Evolutionary conservation across 2,329 filamentous ascomycete species (phyloP).

Genomic region (Fusarium kyushuense): DNA sequence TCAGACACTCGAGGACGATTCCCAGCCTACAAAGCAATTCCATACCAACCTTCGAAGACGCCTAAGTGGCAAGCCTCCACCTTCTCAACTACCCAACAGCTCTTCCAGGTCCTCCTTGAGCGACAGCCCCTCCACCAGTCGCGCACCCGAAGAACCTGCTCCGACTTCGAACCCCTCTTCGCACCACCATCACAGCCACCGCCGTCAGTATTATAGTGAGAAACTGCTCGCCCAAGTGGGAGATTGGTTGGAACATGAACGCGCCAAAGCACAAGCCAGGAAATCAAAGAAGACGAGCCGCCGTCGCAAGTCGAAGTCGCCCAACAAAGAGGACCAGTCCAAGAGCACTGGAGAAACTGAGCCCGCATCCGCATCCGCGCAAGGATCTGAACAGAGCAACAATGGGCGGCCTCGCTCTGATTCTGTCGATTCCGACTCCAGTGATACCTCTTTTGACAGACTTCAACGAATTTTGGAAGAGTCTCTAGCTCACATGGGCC

Average conservation of each 20-base stretch:
- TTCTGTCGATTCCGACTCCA: constrained; percentile 75
- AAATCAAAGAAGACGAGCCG: constrained; percentile 55
- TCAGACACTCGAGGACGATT: constrained; percentile 51
- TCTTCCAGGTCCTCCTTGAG: constrained; percentile 62
- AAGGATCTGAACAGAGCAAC: constrained; percentile 41
- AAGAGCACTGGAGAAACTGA: constrained; percentile 26
- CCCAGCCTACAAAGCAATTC: constrained; percentile 49
- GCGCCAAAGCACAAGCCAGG: constrained; percentile 68
- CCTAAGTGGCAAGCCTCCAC: constrained; percentile 50
- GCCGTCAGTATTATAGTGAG: constrained; percentile 60
- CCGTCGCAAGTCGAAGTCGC: constrained; percentile 57
- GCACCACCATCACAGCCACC: constrained; percentile 49
- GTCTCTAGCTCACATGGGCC: constrained; percentile 67
- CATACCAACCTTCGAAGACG: constrained; percentile 51
- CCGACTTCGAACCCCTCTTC: constrained; percentile 37
- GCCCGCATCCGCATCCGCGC: constrained; percentile 6
- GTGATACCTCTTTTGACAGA: constrained; percentile 79
- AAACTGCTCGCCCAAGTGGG: constrained; percentile 79
- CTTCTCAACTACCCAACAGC: constrained; percentile 48
- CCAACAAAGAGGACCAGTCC: constrained; percentile 48
- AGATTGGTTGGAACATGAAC: constrained; percentile 87
- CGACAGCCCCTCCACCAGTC: constrained; percentile 48
- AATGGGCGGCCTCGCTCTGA: constrained; percentile 55
- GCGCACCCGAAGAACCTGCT: constrained; percentile 47
- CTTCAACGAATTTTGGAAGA: constrained; percentile 84